These are phyloP conservation scores for Blastobotrys indianensis DNA, from an alignment of 1,139 yeast genomes.

Conservation along the genomic window DNA sequence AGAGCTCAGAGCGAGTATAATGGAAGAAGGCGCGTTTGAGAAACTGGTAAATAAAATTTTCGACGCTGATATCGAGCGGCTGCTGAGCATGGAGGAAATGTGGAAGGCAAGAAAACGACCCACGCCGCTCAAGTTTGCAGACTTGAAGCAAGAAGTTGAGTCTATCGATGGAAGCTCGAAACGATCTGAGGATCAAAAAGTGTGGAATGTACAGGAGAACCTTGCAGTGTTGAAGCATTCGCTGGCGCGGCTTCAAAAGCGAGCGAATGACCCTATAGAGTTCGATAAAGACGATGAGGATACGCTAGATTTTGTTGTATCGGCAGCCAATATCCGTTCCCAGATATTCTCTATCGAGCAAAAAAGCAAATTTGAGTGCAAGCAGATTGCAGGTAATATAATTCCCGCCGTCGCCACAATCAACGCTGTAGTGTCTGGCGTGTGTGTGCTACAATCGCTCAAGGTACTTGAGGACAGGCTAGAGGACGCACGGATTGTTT, in stretches of 20 bases:
- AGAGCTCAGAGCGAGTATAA: slow-evolving; percentile 50
- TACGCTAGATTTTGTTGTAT: slow-evolving; percentile 78
- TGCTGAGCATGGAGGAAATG: slow-evolving; percentile 63
- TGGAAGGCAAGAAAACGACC: slow-evolving; percentile 76
- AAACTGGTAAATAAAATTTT: slow-evolving; percentile 46
- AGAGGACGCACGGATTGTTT: slow-evolving; percentile 42
- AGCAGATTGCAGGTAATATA: slow-evolving; percentile 94
- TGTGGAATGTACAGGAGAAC: slow-evolving; percentile 63
- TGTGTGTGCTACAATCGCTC: slow-evolving; percentile 68
- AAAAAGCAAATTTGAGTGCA: slow-evolving; percentile 79
- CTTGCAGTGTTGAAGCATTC: slow-evolving; percentile 53
- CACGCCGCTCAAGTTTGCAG: slow-evolving; percentile 44
- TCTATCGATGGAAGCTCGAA: slow-evolving; percentile 24
- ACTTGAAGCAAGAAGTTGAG: slow-evolving; percentile 21
- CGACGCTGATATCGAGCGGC: slow-evolving; percentile 64
- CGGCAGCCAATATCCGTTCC: slow-evolving; percentile 83
- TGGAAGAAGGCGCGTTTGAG: slow-evolving; percentile 34
- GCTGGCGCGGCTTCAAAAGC: slow-evolving; percentile 43
- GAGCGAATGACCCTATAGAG: slow-evolving; percentile 36
- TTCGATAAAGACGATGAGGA: slow-evolving; percentile 96
- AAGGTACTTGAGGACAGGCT: slow-evolving; percentile 40
- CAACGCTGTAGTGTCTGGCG: slow-evolving; percentile 90
- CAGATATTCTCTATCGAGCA: slow-evolving; percentile 62
- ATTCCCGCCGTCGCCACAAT: slow-evolving; percentile 99
- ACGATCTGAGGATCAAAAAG: slow-evolving; percentile 49